These are phyloP conservation scores for Diplosphaera chodatii DNA, from an alignment of 139 green algal genomes.

Conservation along the genomic window DNA sequence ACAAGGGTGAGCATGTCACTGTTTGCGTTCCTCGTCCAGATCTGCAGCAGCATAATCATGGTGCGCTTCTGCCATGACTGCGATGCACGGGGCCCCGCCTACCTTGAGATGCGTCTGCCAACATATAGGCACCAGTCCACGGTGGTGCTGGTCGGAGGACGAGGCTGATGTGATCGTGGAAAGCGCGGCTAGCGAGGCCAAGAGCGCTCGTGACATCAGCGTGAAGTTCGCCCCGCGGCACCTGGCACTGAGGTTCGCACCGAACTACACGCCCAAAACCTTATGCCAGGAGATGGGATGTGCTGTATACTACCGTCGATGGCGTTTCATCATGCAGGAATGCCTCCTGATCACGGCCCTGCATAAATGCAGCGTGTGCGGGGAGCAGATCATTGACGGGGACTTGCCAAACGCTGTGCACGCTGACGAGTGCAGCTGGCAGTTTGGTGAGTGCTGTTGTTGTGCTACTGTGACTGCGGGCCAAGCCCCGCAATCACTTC, in stretches of 20 bases:
- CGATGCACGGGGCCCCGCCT: too few relatives aligned
- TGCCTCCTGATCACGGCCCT: too few relatives aligned
- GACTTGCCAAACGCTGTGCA: background rate
- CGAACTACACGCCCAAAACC: too few relatives aligned
- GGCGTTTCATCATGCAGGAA: too few relatives aligned
- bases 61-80: too few relatives aligned
- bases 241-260: background rate
- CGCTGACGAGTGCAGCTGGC: background rate
- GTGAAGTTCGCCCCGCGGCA: background rate
- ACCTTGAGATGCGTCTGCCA: too few relatives aligned
- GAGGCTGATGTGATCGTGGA: background rate
- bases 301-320: too few relatives aligned
- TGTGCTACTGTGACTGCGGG: too few relatives aligned
- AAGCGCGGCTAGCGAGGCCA: background rate
- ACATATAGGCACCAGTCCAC: background rate
- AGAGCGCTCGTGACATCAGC: background rate
- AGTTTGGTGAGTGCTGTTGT: background rate
- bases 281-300: too few relatives aligned
- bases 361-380: background rate
- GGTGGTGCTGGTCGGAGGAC: constrained; percentile 1
- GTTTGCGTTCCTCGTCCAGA: too few relatives aligned
- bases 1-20: background rate
- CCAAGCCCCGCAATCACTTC: too few relatives aligned
- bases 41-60: too few relatives aligned
- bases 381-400: background rate